phyloP scores from a whole-genome alignment of 2,329 filamentous ascomycete genomes.

The Coleophoma eucalyptorum region DNA sequence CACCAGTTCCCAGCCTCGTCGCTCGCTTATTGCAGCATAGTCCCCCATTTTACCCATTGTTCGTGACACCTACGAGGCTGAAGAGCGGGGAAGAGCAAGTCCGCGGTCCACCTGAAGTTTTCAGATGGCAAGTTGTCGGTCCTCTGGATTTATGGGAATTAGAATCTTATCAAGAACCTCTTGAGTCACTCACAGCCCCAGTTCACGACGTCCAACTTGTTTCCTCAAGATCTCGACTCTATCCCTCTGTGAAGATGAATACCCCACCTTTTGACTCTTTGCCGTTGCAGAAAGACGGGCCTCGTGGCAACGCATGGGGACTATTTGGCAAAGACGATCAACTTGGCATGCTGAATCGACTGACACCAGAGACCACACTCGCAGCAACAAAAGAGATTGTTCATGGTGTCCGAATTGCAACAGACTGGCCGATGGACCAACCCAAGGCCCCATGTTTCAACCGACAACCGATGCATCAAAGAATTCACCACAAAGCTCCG shows the following conservation, averaged over 20 bases:
- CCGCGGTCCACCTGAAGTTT: too few species aligned
- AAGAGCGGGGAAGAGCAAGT: too few species aligned
- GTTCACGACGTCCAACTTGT: too few species aligned
- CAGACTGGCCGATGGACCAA: slow-evolving; percentile 26
- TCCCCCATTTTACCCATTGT: too few species aligned
- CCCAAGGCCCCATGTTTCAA: slow-evolving; percentile 21
- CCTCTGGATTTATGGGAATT: too few species aligned
- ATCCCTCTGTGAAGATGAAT: neutral
- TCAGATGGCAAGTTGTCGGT: too few species aligned
- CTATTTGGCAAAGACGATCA: slow-evolving; percentile 38
- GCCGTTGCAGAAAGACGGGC: slow-evolving; percentile 34
- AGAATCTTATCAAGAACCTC: too few species aligned
- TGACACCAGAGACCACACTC: slow-evolving; percentile 36
- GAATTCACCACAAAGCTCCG: slow-evolving; percentile 16
- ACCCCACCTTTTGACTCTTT: slow-evolving; percentile 34
- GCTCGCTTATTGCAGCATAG: too few species aligned
- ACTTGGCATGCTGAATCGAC: slow-evolving; percentile 38
- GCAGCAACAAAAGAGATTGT: slow-evolving; percentile 35
- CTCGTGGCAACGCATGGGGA: slow-evolving; percentile 39
- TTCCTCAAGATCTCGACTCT: too few species aligned
- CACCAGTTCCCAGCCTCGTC: too few species aligned
- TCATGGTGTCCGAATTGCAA: slow-evolving; percentile 34
- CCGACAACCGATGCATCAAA: slow-evolving; percentile 25
- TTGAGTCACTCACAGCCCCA: too few species aligned
- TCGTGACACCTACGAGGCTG: too few species aligned